phyloP scores from a whole-genome alignment of 371 early-diverging fungal species.

The Syncephalastrum racemosum region DNA sequence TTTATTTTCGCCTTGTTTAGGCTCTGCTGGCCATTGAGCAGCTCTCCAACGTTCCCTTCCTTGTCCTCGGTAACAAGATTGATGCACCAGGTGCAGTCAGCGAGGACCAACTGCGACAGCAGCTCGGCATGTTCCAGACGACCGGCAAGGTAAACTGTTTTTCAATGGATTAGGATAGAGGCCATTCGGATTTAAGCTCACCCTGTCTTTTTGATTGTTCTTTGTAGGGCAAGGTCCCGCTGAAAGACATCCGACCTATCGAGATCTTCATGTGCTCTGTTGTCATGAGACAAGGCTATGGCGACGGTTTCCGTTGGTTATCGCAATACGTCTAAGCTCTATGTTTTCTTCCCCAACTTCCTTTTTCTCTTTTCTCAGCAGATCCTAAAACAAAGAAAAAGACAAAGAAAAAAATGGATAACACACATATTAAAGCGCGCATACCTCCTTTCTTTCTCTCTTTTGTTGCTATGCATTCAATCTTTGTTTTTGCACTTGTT shows the following conservation, averaged over 20 bases:
- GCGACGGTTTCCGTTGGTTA: slow-evolving; percentile 95
- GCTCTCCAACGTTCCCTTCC: slow-evolving; percentile 88
- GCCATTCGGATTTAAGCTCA: neutral
- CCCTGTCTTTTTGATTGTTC: neutral
- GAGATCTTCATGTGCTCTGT: slow-evolving; percentile 99
- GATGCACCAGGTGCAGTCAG: slow-evolving; percentile 93
- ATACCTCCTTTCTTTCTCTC: slow-evolving; percentile 1
- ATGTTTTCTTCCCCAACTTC: neutral
- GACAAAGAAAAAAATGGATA: too few relatives aligned
- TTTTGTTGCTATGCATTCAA: too few relatives aligned
- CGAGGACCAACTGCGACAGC: slow-evolving; percentile 88
- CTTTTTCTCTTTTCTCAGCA: slow-evolving; percentile 6
- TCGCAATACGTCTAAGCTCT: slow-evolving; percentile 77
- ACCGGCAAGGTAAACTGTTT: slow-evolving; percentile 80
- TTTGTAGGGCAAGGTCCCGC: slow-evolving; percentile 80
- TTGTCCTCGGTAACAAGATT: slow-evolving; percentile 98
- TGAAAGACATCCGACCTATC: slow-evolving; percentile 92
- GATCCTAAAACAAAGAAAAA: slow-evolving; percentile 3
- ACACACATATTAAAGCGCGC: neutral
- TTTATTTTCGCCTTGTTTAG: slow-evolving; percentile 33
- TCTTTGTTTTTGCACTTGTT: too few relatives aligned
- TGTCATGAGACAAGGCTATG: slow-evolving; percentile 96
- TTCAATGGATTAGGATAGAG: neutral
- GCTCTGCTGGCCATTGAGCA: slow-evolving; percentile 92
- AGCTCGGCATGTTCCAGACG: slow-evolving; percentile 91